Percentiles rank a stretch among this genome's conserved stretches.
Conservation (phyloP, 192 early-diverging fungal genomes). For the Jimgerdemannia lactiflua region DNA sequence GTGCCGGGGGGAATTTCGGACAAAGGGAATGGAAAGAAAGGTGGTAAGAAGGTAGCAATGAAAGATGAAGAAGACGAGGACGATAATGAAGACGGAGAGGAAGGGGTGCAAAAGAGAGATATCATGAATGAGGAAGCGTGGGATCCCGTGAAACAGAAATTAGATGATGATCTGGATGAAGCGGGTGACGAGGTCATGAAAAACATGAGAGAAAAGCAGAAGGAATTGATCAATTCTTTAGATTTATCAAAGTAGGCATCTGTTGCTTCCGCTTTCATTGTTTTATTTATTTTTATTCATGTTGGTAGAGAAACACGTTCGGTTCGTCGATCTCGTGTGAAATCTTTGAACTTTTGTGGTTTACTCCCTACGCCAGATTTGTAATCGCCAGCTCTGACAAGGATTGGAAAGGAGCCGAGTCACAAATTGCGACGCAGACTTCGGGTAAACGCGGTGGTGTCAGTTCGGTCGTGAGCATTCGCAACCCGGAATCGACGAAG, state of each 20-base stretch:
- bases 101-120: constrained; percentile 33
- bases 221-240: constrained; percentile 74
- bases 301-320: too few species aligned
- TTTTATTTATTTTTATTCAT: too few species aligned
- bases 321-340: too few species aligned
- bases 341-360: too few species aligned
- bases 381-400: constrained; percentile 68
- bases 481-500: constrained; percentile 61
- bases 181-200: constrained; percentile 74
- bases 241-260: constrained; percentile 66
- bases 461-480: constrained; percentile 70
- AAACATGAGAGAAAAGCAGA: constrained; percentile 67
- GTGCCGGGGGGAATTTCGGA: constrained; percentile 19
- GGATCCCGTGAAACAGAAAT: constrained; percentile 73
- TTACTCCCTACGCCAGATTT: constrained; percentile 55
- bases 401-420: constrained; percentile 72
- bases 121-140: constrained; percentile 77
- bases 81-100: constrained; percentile 25
- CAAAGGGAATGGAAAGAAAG: constrained; percentile 20
- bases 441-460: constrained; percentile 45
- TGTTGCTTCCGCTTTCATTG: constrained; percentile 23
- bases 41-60: constrained; percentile 2
- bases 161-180: constrained; percentile 85
- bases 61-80: constrained; percentile 8
- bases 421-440: constrained; percentile 44